Base-by-base conservation (phyloP, 805 yeast species). In the Spathaspora hagerdaliae region DNA sequence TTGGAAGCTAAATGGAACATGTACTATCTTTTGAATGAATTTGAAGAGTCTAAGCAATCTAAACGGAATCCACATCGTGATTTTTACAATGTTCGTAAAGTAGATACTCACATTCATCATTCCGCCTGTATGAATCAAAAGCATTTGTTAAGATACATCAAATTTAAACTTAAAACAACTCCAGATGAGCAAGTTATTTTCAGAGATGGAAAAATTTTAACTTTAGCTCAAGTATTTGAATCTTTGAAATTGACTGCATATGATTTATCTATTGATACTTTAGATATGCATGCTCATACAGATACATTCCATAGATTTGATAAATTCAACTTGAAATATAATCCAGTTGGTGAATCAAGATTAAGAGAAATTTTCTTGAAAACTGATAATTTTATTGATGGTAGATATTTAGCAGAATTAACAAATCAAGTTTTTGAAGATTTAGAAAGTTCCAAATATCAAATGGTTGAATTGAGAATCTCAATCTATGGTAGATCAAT, bases 51-150 rank as follows among this genome's bases (percentile, higher is more conserved):
- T 14, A 82, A 91, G 13, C 94, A 87, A 51, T 84, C 96, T 8
- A 94, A 94, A 66, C 80, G 82, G 49, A 91, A 91, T 53, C 98
- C 98, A 5, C 99, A 94, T 63, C 82, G 99, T 64, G 99, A 92
- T 65, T 94, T 92, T 61, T 92, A 92, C 69, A 92, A 92, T 59
- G 96, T 90, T 38, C 81, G 98, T 69, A 92, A 92, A 63, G 97
- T 94, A 34, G 99, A 92, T 61, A 94, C 98, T 14, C 99, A 94
- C 74, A 96, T 94, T 56, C 99, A 94, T 64, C 99, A 95, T 64
- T 87, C 97, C 8, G 99, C 99, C 9, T 91, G 97, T 65, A 95
- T 95, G 98, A 95, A 95, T 60, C 99, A 94, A 69, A 94, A 94
- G 67, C 99, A 94, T 69, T 71, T 94, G 57, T 73, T 94, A 53